Conservation (phyloP, 2,329 filamentous ascomycete genomes). For the Ascochyta fabae region DNA sequence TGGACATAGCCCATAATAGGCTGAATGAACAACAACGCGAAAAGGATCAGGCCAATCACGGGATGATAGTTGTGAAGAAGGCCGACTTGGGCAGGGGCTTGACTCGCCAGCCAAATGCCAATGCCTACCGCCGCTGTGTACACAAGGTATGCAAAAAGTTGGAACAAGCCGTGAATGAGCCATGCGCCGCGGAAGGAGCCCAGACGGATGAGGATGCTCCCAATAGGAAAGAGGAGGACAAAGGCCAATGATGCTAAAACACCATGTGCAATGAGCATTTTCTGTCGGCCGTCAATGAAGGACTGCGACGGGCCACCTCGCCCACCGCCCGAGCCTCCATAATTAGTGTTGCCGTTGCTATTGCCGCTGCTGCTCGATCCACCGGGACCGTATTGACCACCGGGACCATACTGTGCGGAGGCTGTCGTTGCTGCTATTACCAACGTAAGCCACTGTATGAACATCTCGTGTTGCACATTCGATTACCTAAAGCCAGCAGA, state of each 20-base stretch:
- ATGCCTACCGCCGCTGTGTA: conserved; percentile 59
- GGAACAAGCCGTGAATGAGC: conserved; percentile 54
- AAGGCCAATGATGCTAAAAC: conserved; percentile 53
- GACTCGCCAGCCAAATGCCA: conserved; percentile 58
- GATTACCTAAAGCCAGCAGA: conserved; percentile 23
- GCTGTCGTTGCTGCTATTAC: conserved; percentile 16
- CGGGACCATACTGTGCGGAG: conserved; percentile 26
- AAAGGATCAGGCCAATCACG: conserved; percentile 60
- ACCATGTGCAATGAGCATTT: conserved; percentile 50
- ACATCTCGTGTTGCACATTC: neutral
- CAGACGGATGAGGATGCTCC: conserved; percentile 52
- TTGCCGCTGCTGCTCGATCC: conserved; percentile 2
- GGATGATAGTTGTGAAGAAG: conserved; percentile 54
- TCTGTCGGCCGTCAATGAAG: conserved; percentile 18
- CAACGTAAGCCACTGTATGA: conserved; percentile 6
- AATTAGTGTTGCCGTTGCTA: conserved; percentile 1
- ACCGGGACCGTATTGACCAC: conserved; percentile 7
- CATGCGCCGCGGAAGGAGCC: conserved; percentile 50
- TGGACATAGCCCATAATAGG: conserved; percentile 60
- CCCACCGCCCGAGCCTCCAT: conserved; percentile 7
- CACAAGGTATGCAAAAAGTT: conserved; percentile 57
- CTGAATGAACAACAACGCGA: conserved; percentile 61
- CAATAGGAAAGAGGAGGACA: conserved; percentile 53
- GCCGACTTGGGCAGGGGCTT: conserved; percentile 25
- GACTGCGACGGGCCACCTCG: conserved; percentile 15